Evolutionary conservation across 202 grass and related monocot species (phyloP).

Genomic region (Brachypodium distachyon): DNA sequence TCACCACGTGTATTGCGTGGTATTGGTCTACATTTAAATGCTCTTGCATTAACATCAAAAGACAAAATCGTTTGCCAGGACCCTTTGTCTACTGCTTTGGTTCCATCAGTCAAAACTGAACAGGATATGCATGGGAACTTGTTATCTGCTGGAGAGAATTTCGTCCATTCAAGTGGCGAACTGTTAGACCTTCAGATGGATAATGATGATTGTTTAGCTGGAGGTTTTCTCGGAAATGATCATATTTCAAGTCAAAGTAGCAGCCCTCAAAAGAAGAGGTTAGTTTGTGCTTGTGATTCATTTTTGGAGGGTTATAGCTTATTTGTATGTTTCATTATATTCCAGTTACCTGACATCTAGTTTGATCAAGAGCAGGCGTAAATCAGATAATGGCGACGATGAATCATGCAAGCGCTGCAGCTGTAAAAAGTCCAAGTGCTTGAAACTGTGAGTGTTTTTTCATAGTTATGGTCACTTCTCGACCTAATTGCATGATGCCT

Average conservation of each 20-base stretch:
- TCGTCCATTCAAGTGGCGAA: constrained; percentile 7
- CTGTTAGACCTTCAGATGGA: constrained; percentile 37
- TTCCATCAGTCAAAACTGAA: constrained; percentile 25
- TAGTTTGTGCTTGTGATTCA: neutral
- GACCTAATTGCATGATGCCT: neutral
- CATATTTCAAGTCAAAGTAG: constrained; percentile 45
- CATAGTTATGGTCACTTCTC: neutral
- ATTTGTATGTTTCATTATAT: neutral
- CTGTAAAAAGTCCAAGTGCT: constrained; percentile 98
- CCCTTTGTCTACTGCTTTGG: constrained; percentile 23
- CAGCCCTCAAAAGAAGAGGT: constrained; percentile 96
- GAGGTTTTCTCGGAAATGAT: constrained; percentile 32
- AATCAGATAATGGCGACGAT: constrained; percentile 67
- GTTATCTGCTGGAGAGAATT: constrained; percentile 36
- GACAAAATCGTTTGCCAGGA: constrained; percentile 47
- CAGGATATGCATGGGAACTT: constrained; percentile 22
- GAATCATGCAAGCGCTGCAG: constrained; percentile 95
- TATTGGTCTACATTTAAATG: constrained; percentile 92
- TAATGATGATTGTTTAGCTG: constrained; percentile 33
- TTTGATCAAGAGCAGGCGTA: constrained; percentile 44
- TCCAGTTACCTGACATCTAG: neutral
- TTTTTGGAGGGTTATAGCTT: neutral
- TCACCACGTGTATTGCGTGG: constrained; percentile 49
- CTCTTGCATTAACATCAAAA: constrained; percentile 67
- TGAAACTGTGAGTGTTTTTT: constrained; percentile 72